Conservation (phyloP, 2,329 filamentous ascomycete genomes). For the Fusarium lyarnte region DNA sequence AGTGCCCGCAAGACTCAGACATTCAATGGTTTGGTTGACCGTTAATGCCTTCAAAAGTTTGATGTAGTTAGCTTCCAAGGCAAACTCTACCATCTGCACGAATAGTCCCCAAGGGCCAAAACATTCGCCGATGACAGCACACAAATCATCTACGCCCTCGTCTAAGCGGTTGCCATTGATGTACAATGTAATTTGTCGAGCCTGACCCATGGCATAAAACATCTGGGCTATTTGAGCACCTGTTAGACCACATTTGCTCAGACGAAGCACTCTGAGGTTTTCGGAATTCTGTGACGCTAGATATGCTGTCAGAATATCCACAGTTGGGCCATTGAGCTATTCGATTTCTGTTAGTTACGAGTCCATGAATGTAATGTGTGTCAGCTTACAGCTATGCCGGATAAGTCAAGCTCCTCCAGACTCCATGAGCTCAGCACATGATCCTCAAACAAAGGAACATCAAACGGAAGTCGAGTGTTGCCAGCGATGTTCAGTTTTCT, state of each 20-base stretch:
- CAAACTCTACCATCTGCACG: conserved; percentile 67
- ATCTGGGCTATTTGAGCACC: conserved; percentile 61
- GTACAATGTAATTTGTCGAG: conserved; percentile 58
- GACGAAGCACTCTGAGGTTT: conserved; percentile 55
- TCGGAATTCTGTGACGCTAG: conserved; percentile 53
- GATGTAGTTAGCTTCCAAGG: conserved; percentile 61
- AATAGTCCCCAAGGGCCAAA: conserved; percentile 61
- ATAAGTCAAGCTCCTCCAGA: conserved; percentile 65
- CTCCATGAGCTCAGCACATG: conserved; percentile 55
- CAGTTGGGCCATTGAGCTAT: conserved; percentile 59
- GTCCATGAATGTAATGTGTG: neutral
- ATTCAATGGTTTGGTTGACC: conserved; percentile 59
- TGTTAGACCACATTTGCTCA: conserved; percentile 64
- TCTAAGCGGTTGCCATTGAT: conserved; percentile 65
- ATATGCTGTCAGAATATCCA: conserved; percentile 58
- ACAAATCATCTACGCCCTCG: conserved; percentile 60
- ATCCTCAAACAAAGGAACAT: conserved; percentile 58
- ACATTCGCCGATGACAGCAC: conserved; percentile 57
- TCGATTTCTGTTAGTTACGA: conserved; percentile 9
- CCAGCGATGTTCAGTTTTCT: conserved; percentile 61
- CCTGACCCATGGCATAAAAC: conserved; percentile 60
- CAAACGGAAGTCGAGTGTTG: conserved; percentile 58
- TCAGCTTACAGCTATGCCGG: conserved; percentile 59
- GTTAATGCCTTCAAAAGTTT: conserved; percentile 61
- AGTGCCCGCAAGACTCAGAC: conserved; percentile 64